phyloP scores from a whole-genome alignment of 768 basidiomycete genomes.

The Mycena filopes region DNA sequence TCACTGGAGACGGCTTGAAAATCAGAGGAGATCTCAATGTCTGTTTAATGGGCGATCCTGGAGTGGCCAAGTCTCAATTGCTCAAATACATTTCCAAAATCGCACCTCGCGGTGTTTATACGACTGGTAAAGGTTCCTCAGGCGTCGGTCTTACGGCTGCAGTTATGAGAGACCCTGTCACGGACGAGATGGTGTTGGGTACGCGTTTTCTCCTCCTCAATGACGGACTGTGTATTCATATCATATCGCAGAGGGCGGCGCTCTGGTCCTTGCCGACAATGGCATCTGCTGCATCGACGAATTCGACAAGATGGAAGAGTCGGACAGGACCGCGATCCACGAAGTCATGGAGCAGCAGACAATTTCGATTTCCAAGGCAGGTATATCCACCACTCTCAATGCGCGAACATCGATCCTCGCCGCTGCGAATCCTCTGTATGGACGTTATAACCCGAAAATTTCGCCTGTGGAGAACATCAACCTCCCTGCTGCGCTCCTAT shows the following conservation, averaged over 20 bases:
- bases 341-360: conserved; percentile 99
- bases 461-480: conserved; percentile 99
- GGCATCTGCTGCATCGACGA: conserved; percentile 99
- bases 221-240: conserved; percentile 7
- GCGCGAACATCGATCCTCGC: conserved; percentile 98
- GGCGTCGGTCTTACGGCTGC: conserved; percentile 99
- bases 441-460: conserved; percentile 97
- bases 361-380: conserved; percentile 98
- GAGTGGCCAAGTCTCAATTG: conserved; percentile 97
- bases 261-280: conserved; percentile 98
- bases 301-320: conserved; percentile 99
- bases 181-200: conserved; percentile 99
- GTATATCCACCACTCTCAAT: conserved; percentile 97
- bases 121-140: conserved; percentile 97
- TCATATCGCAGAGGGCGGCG: conserved; percentile 86
- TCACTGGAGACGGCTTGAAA: conserved; percentile 97
- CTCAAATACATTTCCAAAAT: conserved; percentile 99
- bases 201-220: conserved; percentile 42
- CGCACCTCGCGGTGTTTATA: conserved; percentile 97
- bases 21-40: conserved; percentile 98
- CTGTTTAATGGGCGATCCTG: conserved; percentile 99
- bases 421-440: conserved; percentile 97
- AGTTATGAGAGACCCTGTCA: conserved; percentile 99
- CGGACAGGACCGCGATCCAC: conserved; percentile 97
- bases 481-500: conserved; percentile 94